Evolutionary conservation across 805 yeast genomes (phyloP).

Genomic region (Candida schatavii): DNA sequence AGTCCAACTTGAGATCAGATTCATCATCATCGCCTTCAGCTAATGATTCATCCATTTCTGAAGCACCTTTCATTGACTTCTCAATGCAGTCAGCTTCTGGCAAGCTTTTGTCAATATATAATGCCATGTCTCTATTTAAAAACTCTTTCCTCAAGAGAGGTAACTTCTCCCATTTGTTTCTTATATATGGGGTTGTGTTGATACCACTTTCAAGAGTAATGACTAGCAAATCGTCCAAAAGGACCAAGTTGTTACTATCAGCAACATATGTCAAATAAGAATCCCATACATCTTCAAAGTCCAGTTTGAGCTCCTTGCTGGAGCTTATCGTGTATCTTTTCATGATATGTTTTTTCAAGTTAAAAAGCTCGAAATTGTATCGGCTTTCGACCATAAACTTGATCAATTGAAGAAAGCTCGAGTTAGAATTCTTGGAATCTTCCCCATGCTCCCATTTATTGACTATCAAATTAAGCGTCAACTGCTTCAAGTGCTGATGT

Average conservation of each 20-base stretch:
- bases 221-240: conserved; percentile 20
- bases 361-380: conserved; percentile 24
- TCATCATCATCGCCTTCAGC: conserved; percentile 1
- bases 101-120: conserved; percentile 7
- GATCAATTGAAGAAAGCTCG: conserved; percentile 16
- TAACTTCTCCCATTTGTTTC: conserved; percentile 19
- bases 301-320: conserved; percentile 12
- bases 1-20: conserved; percentile 1
- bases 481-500: conserved; percentile 22
- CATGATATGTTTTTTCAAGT: conserved; percentile 16
- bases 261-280: conserved; percentile 12
- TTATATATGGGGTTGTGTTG: conserved; percentile 16
- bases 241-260: conserved; percentile 10
- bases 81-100: neutral
- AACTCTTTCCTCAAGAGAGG: conserved; percentile 18
- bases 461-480: conserved; percentile 20
- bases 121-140: conserved; percentile 7
- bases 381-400: conserved; percentile 22
- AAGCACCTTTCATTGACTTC: neutral
- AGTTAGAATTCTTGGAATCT: conserved; percentile 4
- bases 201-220: conserved; percentile 11
- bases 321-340: conserved; percentile 9
- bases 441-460: conserved; percentile 12
- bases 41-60: neutral
- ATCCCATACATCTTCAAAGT: conserved; percentile 19